These are phyloP conservation scores for Durio zibethinus DNA, from an alignment of 345 rosid genomes.

Conservation along the genomic window DNA sequence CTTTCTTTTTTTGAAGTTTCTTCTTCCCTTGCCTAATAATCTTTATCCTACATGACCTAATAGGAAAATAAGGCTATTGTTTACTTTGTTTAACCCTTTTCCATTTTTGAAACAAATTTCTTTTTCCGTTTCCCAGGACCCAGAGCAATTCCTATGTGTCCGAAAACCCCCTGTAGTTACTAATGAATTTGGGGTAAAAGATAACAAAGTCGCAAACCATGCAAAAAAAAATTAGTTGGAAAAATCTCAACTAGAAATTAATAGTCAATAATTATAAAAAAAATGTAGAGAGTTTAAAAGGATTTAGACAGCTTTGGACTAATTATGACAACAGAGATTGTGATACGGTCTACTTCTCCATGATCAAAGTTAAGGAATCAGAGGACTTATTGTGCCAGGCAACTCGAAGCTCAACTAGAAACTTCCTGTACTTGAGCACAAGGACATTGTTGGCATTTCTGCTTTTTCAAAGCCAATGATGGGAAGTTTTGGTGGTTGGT, in stretches of 20 bases:
- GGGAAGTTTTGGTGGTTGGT: slow-evolving; percentile 29
- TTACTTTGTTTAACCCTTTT: not conserved
- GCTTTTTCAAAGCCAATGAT: slow-evolving; percentile 2
- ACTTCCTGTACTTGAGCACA: not conserved
- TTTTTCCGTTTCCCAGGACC: not conserved
- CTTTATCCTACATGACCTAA: not conserved
- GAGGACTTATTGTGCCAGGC: not conserved
- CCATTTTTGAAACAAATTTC: not conserved
- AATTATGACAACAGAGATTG: not conserved
- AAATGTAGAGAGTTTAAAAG: not conserved
- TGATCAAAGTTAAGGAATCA: not conserved
- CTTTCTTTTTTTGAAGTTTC: not conserved
- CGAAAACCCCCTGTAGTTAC: not conserved
- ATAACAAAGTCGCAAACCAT: not conserved
- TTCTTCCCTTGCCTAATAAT: not conserved
- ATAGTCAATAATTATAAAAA: not conserved
- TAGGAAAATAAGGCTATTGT: not conserved
- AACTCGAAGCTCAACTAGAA: not conserved
- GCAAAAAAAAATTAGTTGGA: not conserved
- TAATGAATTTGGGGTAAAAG: not conserved
- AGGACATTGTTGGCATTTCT: slow-evolving; percentile 15
- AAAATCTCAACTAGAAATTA: not conserved
- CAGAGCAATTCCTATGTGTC: not conserved
- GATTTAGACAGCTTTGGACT: not conserved
- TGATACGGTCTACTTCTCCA: not conserved